These are phyloP conservation scores for Leonotis leonurus DNA, from an alignment of 257 asterid genomes.

Conservation along the genomic window DNA sequence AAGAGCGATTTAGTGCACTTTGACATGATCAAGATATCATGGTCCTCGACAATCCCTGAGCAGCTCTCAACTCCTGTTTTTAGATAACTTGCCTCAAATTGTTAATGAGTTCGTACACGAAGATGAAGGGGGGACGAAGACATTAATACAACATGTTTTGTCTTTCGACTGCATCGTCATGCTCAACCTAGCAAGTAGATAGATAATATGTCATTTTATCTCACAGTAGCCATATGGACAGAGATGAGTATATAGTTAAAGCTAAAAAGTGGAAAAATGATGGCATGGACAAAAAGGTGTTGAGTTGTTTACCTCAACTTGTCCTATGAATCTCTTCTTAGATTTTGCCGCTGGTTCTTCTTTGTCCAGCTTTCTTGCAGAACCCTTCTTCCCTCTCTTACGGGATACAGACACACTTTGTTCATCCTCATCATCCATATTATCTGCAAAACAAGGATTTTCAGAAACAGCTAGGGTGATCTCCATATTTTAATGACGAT, in stretches of 20 bases:
- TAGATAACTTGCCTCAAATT: neutral
- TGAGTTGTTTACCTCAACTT: slow-evolving; percentile 53
- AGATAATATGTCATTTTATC: neutral
- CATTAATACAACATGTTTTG: slow-evolving; percentile 38
- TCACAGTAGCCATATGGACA: neutral
- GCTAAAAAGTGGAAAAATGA: neutral
- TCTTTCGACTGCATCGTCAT: slow-evolving; percentile 47
- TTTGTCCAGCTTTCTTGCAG: slow-evolving; percentile 42
- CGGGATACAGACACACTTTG: slow-evolving; percentile 24
- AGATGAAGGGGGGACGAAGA: too few relatives aligned
- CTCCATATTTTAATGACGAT: too few relatives aligned
- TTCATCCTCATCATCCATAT: slow-evolving; percentile 35
- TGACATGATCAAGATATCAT: too few relatives aligned
- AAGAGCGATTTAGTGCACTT: too few relatives aligned
- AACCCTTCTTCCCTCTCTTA: too few relatives aligned
- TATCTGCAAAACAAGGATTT: too few relatives aligned
- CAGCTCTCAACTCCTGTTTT: too few relatives aligned
- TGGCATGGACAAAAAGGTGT: neutral
- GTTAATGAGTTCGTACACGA: neutral
- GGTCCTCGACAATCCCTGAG: too few relatives aligned
- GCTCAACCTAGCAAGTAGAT: slow-evolving; percentile 54
- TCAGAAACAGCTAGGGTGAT: too few relatives aligned
- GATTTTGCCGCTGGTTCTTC: slow-evolving; percentile 41
- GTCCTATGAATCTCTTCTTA: slow-evolving; percentile 59
- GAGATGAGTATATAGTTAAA: neutral